Evolutionary conservation across 2,329 filamentous ascomycete species (phyloP), one percentile per base, ranked within the genome.

Genomic region (Trichoderma sp.): DNA sequence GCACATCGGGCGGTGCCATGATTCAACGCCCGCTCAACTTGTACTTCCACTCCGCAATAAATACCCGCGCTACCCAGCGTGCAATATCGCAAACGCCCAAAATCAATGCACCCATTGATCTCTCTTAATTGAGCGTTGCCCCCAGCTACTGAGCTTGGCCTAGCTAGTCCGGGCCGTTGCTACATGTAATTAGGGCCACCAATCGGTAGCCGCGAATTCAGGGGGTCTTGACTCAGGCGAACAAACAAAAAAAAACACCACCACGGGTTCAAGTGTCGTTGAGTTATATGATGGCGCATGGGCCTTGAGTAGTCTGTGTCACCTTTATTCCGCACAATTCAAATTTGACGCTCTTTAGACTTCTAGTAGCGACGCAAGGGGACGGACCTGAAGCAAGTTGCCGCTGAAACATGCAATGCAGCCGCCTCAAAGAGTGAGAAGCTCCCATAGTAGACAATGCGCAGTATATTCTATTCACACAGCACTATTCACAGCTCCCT

Each of bases 171-270:
- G 60, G 41, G 38, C 59, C 59, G 69, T 72, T 72, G 45, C 11
- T 14, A 53, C 35, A 38, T 38, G 35, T 16, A 38, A 64, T 31
- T 45, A 65, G 69, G 59, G 60, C 60, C 59, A 64, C 69, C 60
- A 73, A 65, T 73, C 69, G 69, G 69, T 24, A 65, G n/a, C 69
- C 33, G 60, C 69, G 41, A 73, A 65, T 16, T 35, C 31, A 35
- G 18, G 59, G 41, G 29, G 16, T n/a, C 53, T 62, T 31, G 41
- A 64, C 24, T 33, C 60, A 27, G 50, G 21, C 69, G 53, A 72
- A 38, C 60, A 73, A 33, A 38, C 21, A 59, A 45, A 21, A 8
- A 53, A 56, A 56, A 56, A 56, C 50, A 56, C 50, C 50, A 56
- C 50, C 50, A 56, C 50, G 50, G 50, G 50, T 56, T 56, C 50